phyloP scores from a whole-genome alignment of 2,329 filamentous ascomycete genomes.

The Calonectria henricotiae region DNA sequence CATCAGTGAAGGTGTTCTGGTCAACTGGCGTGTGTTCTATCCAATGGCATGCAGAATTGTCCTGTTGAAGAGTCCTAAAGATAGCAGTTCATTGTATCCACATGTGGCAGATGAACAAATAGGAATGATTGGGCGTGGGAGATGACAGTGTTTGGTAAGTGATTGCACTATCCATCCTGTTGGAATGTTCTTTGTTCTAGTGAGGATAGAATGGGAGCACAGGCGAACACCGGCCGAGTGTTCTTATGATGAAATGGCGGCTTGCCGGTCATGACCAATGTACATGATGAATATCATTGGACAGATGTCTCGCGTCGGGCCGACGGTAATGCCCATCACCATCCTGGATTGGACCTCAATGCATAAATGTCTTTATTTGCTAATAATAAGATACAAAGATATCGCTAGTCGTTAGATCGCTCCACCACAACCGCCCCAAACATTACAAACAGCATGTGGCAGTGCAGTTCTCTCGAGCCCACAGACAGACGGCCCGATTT shows the following conservation, averaged over 20 bases:
- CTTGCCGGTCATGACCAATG: neutral
- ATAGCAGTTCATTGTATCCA: too few relatives aligned
- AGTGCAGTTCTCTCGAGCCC: too few relatives aligned
- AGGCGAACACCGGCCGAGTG: neutral
- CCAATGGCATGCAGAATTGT: too few relatives aligned
- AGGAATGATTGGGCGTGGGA: neutral
- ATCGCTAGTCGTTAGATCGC: neutral
- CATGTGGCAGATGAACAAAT: too few relatives aligned
- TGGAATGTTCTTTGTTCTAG: neutral
- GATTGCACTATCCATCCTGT: neutral
- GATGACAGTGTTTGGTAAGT: neutral
- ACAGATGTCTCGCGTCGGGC: neutral
- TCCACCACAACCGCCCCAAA: too few relatives aligned
- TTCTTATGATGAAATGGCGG: neutral
- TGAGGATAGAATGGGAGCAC: neutral
- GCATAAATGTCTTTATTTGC: neutral
- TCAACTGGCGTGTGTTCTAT: neutral
- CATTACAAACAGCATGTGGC: neutral
- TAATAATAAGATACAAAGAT: neutral
- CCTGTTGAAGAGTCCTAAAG: too few relatives aligned
- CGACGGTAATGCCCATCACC: constrained; percentile 29
- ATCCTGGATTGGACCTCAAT: constrained; percentile 7
- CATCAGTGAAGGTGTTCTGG: neutral
- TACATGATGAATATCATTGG: too few relatives aligned
- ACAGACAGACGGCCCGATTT: too few relatives aligned